Evolutionary conservation across 495 filamentous ascomycete species (phyloP).

Genomic region (Jackrogersella minutella): DNA sequence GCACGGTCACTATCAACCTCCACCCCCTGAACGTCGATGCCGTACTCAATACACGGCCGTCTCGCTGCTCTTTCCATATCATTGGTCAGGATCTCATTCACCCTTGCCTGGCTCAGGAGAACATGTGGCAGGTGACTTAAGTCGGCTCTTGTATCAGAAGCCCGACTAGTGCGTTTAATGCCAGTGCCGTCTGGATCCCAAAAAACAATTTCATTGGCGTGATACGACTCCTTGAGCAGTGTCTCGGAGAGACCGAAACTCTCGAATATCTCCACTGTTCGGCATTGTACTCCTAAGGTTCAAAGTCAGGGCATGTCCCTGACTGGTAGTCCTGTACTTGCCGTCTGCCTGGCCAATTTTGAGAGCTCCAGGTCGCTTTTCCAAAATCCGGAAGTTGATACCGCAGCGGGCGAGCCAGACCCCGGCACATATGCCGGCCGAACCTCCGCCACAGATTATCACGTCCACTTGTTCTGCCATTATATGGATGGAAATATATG

Average conservation of each 20-base stretch:
- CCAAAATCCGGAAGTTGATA: constrained; percentile 69
- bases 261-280: constrained; percentile 83
- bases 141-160: constrained; percentile 68
- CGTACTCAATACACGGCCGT: constrained; percentile 66
- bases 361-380: constrained; percentile 67
- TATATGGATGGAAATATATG: background rate
- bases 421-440: constrained; percentile 73
- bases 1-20: constrained; percentile 56
- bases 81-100: constrained; percentile 70
- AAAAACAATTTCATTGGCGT: constrained; percentile 72
- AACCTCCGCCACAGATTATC: constrained; percentile 72
- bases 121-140: constrained; percentile 76
- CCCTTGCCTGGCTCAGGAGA: constrained; percentile 78
- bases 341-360: constrained; percentile 81
- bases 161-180: constrained; percentile 62
- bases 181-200: constrained; percentile 54
- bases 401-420: constrained; percentile 70
- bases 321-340: too few species aligned
- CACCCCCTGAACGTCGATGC: constrained; percentile 63
- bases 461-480: constrained; percentile 52
- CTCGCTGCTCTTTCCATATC: constrained; percentile 55
- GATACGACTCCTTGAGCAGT: constrained; percentile 74
- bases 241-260: constrained; percentile 76
- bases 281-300: constrained; percentile 81
- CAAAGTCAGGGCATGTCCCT: too few species aligned